These are phyloP conservation scores for Strobilomyces dryophilus DNA, from an alignment of 768 basidiomycete genomes.

Conservation along the genomic window DNA sequence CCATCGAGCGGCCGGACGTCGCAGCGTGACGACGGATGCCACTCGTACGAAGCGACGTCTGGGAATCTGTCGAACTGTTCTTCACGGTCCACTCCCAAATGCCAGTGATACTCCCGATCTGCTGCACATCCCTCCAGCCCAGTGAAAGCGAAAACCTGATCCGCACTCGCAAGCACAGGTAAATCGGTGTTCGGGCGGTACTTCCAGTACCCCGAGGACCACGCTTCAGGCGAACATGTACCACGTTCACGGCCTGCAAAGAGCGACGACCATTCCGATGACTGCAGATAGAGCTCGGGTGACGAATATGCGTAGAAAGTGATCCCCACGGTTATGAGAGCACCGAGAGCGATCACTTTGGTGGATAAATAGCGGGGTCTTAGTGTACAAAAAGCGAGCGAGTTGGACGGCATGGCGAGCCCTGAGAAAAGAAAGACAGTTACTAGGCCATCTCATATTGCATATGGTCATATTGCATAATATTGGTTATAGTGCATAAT, in stretches of 20 bases:
- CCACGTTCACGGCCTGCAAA: conserved; percentile 26
- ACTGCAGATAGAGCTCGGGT: conserved; percentile 10
- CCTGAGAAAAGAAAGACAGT: too few species aligned
- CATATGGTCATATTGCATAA: too few species aligned
- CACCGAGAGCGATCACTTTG: conserved; percentile 25
- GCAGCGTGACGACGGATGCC: conserved; percentile 48
- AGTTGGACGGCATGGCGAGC: conserved; percentile 3
- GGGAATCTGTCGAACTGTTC: conserved; percentile 53
- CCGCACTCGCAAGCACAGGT: conserved; percentile 32
- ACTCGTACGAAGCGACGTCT: conserved; percentile 45
- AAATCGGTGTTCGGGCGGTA: conserved; percentile 34
- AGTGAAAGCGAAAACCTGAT: conserved; percentile 49
- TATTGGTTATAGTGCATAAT: too few species aligned
- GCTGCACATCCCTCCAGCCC: conserved; percentile 62
- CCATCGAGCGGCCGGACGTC: conserved; percentile 38
- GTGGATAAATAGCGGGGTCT: conserved; percentile 21
- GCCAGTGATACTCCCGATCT: conserved; percentile 60
- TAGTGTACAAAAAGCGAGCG: conserved; percentile 7
- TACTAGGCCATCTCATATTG: too few species aligned
- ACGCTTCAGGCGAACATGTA: conserved; percentile 34
- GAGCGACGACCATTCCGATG: conserved; percentile 19
- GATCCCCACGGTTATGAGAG: conserved; percentile 23
- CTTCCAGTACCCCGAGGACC: conserved; percentile 39
- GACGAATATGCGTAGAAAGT: conserved; percentile 30
- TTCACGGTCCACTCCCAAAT: conserved; percentile 50